Percentiles rank a stretch among this genome's conserved stretches.
phyloP scores from a whole-genome alignment of 139 green algal species.

The Coelastrella sp. region DNA sequence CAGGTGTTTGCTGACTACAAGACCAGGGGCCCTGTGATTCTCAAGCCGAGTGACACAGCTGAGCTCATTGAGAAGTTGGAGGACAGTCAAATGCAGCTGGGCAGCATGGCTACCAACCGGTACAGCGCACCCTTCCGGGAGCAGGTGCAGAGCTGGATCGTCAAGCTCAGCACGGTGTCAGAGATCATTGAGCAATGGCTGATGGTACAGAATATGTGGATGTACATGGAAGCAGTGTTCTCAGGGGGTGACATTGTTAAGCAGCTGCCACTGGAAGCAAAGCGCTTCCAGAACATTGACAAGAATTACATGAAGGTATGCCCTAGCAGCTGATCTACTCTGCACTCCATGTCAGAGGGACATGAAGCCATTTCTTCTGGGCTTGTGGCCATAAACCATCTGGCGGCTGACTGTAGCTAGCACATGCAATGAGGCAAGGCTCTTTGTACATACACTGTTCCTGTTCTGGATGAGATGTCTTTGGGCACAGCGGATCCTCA shows the following conservation, averaged over 20 bases:
- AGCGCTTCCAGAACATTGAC: slow-evolving; percentile 97
- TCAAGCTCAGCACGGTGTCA: slow-evolving; percentile 89
- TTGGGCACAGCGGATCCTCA: too few species aligned
- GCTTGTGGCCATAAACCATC: not conserved
- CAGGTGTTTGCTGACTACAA: slow-evolving; percentile 94
- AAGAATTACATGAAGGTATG: slow-evolving; percentile 94
- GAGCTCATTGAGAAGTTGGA: slow-evolving; percentile 97
- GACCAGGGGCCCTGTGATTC: slow-evolving; percentile 86
- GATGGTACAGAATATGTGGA: slow-evolving; percentile 86
- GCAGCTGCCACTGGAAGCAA: slow-evolving; percentile 95
- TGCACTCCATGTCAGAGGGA: not conserved
- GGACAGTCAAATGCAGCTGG: slow-evolving; percentile 95
- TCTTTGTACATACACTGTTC: too few species aligned
- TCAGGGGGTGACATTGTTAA: slow-evolving; percentile 95
- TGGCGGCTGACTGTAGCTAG: too few species aligned
- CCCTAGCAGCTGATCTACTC: not conserved
- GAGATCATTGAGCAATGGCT: slow-evolving; percentile 97
- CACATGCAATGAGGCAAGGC: too few species aligned
- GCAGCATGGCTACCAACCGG: slow-evolving; percentile 91
- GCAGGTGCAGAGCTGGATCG: slow-evolving; percentile 83
- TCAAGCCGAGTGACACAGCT: slow-evolving; percentile 89
- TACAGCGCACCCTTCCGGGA: slow-evolving; percentile 89
- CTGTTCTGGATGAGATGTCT: too few species aligned
- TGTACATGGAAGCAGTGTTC: slow-evolving; percentile 98
- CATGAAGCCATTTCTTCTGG: not conserved